Evolutionary conservation across 331 rosid genomes (phyloP).

Genomic region (Rhamnella rubrinervis): DNA sequence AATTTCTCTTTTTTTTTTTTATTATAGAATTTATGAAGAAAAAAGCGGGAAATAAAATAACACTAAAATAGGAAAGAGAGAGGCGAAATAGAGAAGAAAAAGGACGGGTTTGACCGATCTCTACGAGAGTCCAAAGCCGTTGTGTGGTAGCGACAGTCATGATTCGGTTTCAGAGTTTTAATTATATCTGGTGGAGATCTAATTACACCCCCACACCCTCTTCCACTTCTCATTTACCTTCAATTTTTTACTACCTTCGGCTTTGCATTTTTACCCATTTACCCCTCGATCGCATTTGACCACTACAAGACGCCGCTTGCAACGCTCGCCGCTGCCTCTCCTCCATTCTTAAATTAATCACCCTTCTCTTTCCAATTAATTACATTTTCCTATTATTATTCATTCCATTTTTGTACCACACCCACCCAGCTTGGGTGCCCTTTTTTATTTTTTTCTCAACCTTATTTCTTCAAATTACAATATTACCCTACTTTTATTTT

Average conservation of each 20-base stretch:
- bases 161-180: conserved; percentile 34
- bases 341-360: conserved; percentile 10
- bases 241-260: too few species aligned
- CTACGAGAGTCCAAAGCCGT: conserved; percentile 30
- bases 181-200: conserved; percentile 22
- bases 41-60: not conserved
- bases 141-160: conserved; percentile 37
- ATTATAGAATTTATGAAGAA: not conserved
- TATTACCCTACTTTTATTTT: too few species aligned
- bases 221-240: not conserved
- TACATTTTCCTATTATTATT: not conserved
- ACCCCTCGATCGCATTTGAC: conserved; percentile 8
- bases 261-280: conserved; percentile 3
- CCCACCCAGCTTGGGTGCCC: too few species aligned
- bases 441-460: too few species aligned
- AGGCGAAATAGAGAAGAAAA: not conserved
- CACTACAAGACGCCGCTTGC: conserved; percentile 35
- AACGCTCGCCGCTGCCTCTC: conserved; percentile 22
- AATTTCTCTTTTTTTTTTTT: too few species aligned
- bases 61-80: too few species aligned
- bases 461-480: too few species aligned
- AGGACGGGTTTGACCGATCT: conserved; percentile 42
- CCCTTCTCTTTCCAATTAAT: not conserved
- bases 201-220: not conserved
- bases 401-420: not conserved